Evolutionary conservation across 768 basidiomycete genomes (phyloP).

Genomic region (Clavulina sp.): DNA sequence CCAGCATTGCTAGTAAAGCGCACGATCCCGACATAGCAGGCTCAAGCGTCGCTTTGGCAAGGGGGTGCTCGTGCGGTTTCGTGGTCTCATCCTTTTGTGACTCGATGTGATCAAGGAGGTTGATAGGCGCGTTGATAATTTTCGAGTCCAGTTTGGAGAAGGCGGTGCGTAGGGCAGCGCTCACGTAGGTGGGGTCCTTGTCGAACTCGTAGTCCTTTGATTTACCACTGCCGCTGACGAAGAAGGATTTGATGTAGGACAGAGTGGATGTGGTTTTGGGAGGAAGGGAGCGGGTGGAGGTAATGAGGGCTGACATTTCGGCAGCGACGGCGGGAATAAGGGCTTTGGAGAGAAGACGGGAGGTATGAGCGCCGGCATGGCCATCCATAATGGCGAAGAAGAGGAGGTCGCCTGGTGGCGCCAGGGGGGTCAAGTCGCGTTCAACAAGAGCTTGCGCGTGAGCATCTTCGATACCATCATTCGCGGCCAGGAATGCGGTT

Average conservation of each 20-base stretch:
- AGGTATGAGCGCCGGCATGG: slow-evolving; percentile 72
- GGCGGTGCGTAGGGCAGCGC: slow-evolving; percentile 53
- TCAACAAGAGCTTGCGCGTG: slow-evolving; percentile 50
- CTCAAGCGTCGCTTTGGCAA: slow-evolving; percentile 52
- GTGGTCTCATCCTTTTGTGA: slow-evolving; percentile 27
- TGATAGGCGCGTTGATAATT: slow-evolving; percentile 60
- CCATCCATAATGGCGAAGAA: slow-evolving; percentile 85
- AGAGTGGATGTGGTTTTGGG: slow-evolving; percentile 4
- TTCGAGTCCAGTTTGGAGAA: slow-evolving; percentile 76
- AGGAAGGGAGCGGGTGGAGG: slow-evolving; percentile 16
- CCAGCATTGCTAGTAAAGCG: slow-evolving; percentile 74
- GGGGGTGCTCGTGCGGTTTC: slow-evolving; percentile 48
- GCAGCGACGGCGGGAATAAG: slow-evolving; percentile 72
- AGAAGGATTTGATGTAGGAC: slow-evolving; percentile 15
- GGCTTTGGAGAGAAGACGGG: slow-evolving; percentile 60
- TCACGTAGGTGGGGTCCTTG: slow-evolving; percentile 35
- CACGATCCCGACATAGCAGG: slow-evolving; percentile 86
- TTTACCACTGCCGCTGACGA: background rate
- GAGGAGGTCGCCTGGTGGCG: slow-evolving; percentile 45
- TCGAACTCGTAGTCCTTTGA: slow-evolving; percentile 19
- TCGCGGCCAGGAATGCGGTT: slow-evolving; percentile 66
- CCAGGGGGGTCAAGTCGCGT: slow-evolving; percentile 12
- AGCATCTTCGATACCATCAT: slow-evolving; percentile 86
- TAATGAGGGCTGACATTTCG: slow-evolving; percentile 43
- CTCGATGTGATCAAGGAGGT: slow-evolving; percentile 40